Evolutionary conservation across 2,329 filamentous ascomycete species (phyloP).

Genomic region (Geosmithia morbida): DNA sequence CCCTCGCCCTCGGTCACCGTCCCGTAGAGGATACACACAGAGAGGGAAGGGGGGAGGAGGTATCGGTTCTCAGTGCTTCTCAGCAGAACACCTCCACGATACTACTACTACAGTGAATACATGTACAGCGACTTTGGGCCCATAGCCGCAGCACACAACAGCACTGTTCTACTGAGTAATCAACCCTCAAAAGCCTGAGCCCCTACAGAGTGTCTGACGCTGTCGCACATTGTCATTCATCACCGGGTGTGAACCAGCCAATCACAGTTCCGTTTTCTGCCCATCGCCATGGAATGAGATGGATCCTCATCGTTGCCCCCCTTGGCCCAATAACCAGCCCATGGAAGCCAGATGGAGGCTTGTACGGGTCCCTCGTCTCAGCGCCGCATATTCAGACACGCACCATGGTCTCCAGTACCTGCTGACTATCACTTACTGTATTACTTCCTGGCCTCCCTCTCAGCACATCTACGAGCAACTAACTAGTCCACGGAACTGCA

Average conservation of each 20-base stretch:
- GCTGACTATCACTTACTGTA: no score
- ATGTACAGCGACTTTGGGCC: not conserved
- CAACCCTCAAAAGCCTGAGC: no score
- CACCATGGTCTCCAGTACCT: not conserved
- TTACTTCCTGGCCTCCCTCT: not conserved
- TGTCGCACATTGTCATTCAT: constrained; percentile 1
- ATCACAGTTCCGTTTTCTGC: not conserved
- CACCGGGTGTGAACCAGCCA: not conserved
- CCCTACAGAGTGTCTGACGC: not conserved
- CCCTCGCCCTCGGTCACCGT: no score
- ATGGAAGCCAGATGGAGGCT: not conserved
- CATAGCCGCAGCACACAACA: not conserved
- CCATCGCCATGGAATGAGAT: constrained; percentile 2
- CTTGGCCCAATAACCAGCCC: not conserved
- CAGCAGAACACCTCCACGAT: not conserved
- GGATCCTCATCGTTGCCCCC: not conserved
- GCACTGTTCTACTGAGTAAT: not conserved
- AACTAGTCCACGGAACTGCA: not conserved
- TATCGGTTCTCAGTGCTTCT: not conserved
- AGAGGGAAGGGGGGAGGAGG: not conserved
- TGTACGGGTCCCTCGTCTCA: not conserved
- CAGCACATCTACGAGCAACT: no score
- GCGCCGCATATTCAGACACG: not conserved
- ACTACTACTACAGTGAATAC: no score
- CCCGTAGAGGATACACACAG: no score